A percentile compares a stretch with the other conserved stretches of the same genome.
phyloP scores from a whole-genome alignment of 768 basidiomycete species.

The Mycena haematopus region DNA sequence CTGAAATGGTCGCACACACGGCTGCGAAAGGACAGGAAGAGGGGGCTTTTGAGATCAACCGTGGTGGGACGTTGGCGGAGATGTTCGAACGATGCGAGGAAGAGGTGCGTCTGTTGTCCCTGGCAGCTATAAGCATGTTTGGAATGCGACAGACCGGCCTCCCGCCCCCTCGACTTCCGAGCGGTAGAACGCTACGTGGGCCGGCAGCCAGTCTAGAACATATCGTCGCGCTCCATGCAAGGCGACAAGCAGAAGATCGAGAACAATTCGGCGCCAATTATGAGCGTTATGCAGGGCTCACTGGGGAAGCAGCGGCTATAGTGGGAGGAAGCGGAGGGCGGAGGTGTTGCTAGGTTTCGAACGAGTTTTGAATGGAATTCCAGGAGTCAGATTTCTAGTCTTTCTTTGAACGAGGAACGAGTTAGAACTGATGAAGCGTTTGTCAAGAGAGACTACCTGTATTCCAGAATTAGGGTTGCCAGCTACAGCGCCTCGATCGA shows the following conservation, averaged over 20 bases:
- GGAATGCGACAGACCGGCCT: slow-evolving; percentile 30
- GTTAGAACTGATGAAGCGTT: too few relatives aligned
- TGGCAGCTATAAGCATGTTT: too few relatives aligned
- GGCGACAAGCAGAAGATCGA: slow-evolving; percentile 32
- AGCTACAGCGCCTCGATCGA: too few relatives aligned
- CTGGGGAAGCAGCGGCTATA: neutral
- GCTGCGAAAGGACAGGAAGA: slow-evolving; percentile 27
- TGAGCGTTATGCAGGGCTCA: slow-evolving; percentile 18
- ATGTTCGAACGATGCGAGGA: slow-evolving; percentile 30
- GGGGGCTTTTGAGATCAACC: slow-evolving; percentile 32
- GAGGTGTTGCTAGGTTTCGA: slow-evolving; percentile 4
- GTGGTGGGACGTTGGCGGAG: slow-evolving; percentile 36
- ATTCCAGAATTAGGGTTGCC: too few relatives aligned
- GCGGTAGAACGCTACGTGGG: slow-evolving; percentile 32
- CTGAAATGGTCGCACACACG: slow-evolving; percentile 26
- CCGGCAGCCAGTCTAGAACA: slow-evolving; percentile 30
- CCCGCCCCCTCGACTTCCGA: slow-evolving; percentile 33
- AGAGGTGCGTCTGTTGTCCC: slow-evolving; percentile 22
- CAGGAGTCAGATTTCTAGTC: too few relatives aligned
- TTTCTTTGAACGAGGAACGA: too few relatives aligned
- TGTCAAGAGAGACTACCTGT: too few relatives aligned
- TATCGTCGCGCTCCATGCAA: slow-evolving; percentile 31
- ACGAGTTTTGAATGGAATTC: too few relatives aligned
- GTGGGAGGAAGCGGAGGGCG: neutral
- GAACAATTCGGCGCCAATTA: slow-evolving; percentile 27